Base-by-base conservation (phyloP, 805 yeast genomes). In the Schizosaccharomyces octosporus region DNA sequence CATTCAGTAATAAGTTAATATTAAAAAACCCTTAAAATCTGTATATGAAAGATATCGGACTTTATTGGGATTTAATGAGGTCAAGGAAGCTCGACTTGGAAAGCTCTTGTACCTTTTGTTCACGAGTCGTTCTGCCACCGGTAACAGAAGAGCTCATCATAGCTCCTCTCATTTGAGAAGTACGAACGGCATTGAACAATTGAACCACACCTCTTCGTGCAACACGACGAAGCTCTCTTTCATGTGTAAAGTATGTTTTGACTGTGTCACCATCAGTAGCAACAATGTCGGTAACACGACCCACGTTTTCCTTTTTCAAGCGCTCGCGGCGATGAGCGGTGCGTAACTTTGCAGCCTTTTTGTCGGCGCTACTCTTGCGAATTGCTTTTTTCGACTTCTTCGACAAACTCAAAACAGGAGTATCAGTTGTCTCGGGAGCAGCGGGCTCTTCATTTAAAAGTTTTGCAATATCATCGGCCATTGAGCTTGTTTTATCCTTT, bases 71-170 rank as follows among this genome's bases (percentile, higher is more conserved):
- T 36, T 57, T 57, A 48, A 89, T 90, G 71, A 89, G 76, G 72
- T 87, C 95, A 71, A 89, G 78, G 68, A 89, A 89, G 70, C 81
- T 85, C 69, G 87, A 95, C 71, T 89, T 89, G 5, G 95, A 83
- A 61, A 89, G 78, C 67, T 88, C 95, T 54, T 81, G 83, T 66
- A 83, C 78, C 45, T 57, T 57, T 41, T 57, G 60, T 24, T 36
- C 48, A 36, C 60, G 43, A 21, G 43, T 24, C 21, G 43, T 41
- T n/a, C 43, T 31, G 17, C 60, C 60, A 24, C 57, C 57, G 3
- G 57, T 27, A 29, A 51, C 32, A 24, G 27, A 19, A 15, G n/a
- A 7, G 15, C 43, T 21, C 15, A 17, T 57, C 45, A 19, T 15
- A 19, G 24, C 21, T 13, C 43, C 45, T 36, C 31, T 31, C 15